Base-by-base conservation (phyloP, 192 early-diverging fungal species). In the Entophlyctis helioformis region DNA sequence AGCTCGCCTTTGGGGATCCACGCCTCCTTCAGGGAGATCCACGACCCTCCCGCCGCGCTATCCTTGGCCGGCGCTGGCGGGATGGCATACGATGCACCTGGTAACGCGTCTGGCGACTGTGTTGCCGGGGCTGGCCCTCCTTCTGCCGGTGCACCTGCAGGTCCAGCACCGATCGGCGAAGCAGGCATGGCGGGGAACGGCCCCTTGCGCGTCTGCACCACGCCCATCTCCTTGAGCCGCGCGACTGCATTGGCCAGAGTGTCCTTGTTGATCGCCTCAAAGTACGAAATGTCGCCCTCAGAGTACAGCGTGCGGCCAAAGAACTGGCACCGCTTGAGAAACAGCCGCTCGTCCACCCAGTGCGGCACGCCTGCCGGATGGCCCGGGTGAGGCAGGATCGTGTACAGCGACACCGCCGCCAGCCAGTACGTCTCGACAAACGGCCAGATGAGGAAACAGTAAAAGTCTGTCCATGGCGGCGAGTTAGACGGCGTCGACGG, bases 371-470 rank as follows among this genome's bases (percentile, higher is more conserved):
- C 18, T 39, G 7, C 21, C 7, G 15, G 38, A 16, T n/a, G 5
- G 38, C 31, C 26, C 25, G 6, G 8, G 5, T 45, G 23, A 1
- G 65, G 64, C 4, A 68, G 39, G 31, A 71, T 40, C 27, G 57
- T 45, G 40, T 65, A 71, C 52, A 73, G 63, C 44, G 67, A 63
- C 27, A 81, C 62, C 18, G 77, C 72, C 16, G 82, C 76, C 9
- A 89, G 59, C 87, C 87, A 89, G 54, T 89, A 89, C 36, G 83
- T 83, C 51, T 89, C 87, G 28, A 89, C 60, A 50, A 86, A 89
- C n/a, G 84, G 84, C 87, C 87, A 89, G 36, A 87, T 59, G 39
- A 89, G 54, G 56, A 87, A 89, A 46, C 85, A 84, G 40, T 76
- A 79, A 52, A 88, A 85, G 53, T 87, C 83, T 83, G 55, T n/a